Conservation (phyloP, 2,329 filamentous ascomycete species). For the Diaporthe velutina region DNA sequence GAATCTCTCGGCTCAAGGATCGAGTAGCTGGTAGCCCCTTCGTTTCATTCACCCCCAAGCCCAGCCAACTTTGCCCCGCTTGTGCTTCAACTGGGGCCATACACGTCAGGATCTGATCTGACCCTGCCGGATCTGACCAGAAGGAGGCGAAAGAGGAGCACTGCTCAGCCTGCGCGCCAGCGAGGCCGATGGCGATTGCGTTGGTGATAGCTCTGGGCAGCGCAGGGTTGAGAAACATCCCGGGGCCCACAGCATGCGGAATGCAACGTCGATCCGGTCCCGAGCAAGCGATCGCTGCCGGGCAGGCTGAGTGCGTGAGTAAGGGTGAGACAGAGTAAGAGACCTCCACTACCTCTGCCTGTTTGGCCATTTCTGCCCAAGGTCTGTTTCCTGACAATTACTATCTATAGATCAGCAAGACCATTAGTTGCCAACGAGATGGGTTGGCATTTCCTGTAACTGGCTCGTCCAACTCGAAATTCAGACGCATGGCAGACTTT, state of each 20-base stretch:
- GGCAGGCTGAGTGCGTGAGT: not conserved
- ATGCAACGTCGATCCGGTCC: conserved; percentile 12
- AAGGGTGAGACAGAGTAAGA: no score
- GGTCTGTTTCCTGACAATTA: not conserved
- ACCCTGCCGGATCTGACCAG: not conserved
- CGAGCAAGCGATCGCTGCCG: not conserved
- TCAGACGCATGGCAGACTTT: not conserved
- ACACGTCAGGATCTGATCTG: conserved; percentile 17
- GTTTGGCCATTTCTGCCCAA: not conserved
- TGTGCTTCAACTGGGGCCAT: not conserved
- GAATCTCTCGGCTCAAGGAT: not conserved
- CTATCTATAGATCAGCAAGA: not conserved
- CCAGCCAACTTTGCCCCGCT: not conserved
- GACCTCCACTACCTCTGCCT: not conserved
- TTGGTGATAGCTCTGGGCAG: not conserved
- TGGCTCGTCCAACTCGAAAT: not conserved
- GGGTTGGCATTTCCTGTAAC: not conserved
- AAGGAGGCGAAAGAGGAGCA: not conserved
- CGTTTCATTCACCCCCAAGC: not conserved
- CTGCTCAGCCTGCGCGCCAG: not conserved
- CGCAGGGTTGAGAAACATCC: conserved; percentile 10
- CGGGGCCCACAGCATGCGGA: conserved; percentile 1
- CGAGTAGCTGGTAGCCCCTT: not conserved
- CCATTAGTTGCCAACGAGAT: not conserved
- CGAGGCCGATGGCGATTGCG: not conserved